A percentile compares a stretch with the other conserved stretches of the same genome.
phyloP scores from a whole-genome alignment of 495 filamentous ascomycete genomes.

The Penicillium roqueforti region DNA sequence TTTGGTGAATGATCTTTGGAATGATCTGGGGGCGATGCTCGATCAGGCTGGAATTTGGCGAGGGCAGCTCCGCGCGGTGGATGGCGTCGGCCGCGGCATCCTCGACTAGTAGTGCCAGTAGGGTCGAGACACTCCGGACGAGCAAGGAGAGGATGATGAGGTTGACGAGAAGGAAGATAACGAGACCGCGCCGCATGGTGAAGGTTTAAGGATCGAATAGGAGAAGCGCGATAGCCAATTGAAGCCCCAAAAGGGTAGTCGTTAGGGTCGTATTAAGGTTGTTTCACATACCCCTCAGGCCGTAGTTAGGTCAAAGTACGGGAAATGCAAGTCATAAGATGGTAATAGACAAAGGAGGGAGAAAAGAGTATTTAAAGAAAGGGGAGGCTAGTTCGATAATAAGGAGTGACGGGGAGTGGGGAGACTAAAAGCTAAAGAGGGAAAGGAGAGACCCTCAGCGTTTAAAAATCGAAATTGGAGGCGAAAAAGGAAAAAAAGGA shows the following conservation, averaged over 20 bases:
- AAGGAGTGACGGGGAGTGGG: constrained; percentile 28
- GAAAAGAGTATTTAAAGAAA: constrained; percentile 6
- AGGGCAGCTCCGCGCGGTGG: constrained; percentile 57
- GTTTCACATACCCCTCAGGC: constrained; percentile 2
- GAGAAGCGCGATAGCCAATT: constrained; percentile 1
- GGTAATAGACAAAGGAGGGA: neutral
- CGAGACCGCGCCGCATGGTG: constrained; percentile 60
- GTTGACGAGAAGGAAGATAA: constrained; percentile 61
- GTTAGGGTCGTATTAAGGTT: neutral
- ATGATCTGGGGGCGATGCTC: constrained; percentile 62
- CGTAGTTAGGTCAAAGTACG: neutral
- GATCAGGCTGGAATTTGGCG: constrained; percentile 58
- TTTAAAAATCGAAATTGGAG: constrained; percentile 12
- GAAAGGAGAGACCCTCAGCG: neutral
- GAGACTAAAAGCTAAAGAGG: constrained; percentile 7
- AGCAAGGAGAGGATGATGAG: constrained; percentile 55
- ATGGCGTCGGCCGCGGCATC: constrained; percentile 64
- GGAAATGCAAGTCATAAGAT: neutral
- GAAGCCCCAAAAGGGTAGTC: neutral
- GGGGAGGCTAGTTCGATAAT: constrained; percentile 15
- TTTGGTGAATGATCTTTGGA: constrained; percentile 89
- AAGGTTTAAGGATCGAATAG: neutral
- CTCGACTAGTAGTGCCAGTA: constrained; percentile 62
- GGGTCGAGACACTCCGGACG: constrained; percentile 59
- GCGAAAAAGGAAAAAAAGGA: constrained; percentile 7